These are phyloP conservation scores for Mortierella polycephala DNA, from an alignment of 371 early-diverging fungal genomes.

Conservation along the genomic window DNA sequence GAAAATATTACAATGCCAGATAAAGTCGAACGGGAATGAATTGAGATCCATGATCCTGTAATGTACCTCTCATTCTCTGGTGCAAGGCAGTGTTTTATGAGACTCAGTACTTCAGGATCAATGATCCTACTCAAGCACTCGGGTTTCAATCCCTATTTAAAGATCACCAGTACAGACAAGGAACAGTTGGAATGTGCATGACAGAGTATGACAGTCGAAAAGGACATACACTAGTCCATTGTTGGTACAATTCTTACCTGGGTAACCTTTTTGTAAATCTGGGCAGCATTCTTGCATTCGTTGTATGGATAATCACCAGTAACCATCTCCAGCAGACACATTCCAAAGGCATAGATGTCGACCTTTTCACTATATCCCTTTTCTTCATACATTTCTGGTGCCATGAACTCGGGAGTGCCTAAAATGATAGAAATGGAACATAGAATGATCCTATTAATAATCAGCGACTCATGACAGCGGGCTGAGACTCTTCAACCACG, in stretches of 20 bases:
- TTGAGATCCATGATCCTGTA: not conserved
- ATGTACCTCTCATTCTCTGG: conserved; percentile 74
- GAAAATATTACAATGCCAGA: not conserved
- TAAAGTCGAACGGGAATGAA: too few species aligned
- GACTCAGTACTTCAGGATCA: conserved; percentile 77
- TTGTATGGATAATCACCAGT: conserved; percentile 92
- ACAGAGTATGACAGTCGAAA: not conserved
- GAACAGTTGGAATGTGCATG: not conserved
- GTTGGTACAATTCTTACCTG: conserved; percentile 53
- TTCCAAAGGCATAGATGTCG: conserved; percentile 96
- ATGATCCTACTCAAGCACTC: conserved; percentile 75
- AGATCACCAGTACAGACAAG: not conserved
- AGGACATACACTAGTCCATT: not conserved
- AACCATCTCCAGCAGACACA: conserved; percentile 91
- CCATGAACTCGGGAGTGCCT: conserved; percentile 94
- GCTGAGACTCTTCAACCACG: not conserved
- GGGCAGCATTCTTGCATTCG: conserved; percentile 90
- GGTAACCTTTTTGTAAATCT: conserved; percentile 86
- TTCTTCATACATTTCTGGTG: conserved; percentile 94
- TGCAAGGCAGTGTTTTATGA: conserved; percentile 84
- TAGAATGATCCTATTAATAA: too few species aligned
- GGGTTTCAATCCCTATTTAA: conserved; percentile 80
- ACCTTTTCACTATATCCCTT: conserved; percentile 90
- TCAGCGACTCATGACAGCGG: too few species aligned
- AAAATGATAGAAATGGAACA: conserved; percentile 6